Percentiles rank a stretch among this genome's conserved stretches.
Evolutionary conservation across 2,329 filamentous ascomycete genomes (phyloP).

Genomic region (Fusarium paranaense): DNA sequence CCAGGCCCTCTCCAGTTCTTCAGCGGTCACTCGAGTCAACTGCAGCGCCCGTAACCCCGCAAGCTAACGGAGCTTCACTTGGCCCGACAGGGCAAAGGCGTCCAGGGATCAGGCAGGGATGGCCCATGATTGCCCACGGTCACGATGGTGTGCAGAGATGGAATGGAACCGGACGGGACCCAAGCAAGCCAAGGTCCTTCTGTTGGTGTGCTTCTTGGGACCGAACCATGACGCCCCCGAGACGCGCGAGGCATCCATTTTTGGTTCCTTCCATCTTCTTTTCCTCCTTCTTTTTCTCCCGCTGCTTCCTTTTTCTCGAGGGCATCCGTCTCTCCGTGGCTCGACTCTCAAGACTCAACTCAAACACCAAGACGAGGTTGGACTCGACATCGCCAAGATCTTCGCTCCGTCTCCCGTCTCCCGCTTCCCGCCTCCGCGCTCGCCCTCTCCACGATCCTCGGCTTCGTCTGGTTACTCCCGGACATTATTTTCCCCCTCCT

Average conservation of each 20-base stretch:
- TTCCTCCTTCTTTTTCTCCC: constrained; percentile 34
- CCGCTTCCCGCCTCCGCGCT: constrained; percentile 20
- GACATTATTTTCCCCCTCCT: constrained; percentile 24
- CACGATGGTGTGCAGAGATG: constrained; percentile 46
- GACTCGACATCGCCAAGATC: constrained; percentile 24
- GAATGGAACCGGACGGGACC: not conserved
- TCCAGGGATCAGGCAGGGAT: constrained; percentile 38
- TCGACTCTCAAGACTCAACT: not conserved
- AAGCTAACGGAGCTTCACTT: constrained; percentile 37
- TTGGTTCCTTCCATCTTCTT: constrained; percentile 29
- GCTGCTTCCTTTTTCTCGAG: constrained; percentile 6
- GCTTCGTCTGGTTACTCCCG: constrained; percentile 12
- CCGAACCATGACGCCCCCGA: constrained; percentile 46
- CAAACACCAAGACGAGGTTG: not conserved
- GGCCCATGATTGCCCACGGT: constrained; percentile 38
- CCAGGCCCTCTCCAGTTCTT: constrained; percentile 8
- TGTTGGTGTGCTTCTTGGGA: constrained; percentile 33
- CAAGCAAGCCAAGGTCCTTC: constrained; percentile 26
- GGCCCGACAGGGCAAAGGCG: constrained; percentile 35
- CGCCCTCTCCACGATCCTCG: constrained; percentile 33
- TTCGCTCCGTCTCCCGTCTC: not conserved
- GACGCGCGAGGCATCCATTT: constrained; percentile 39
- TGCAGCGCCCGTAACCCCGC: constrained; percentile 41
- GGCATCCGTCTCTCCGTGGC: not conserved
- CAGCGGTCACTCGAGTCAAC: constrained; percentile 14